phyloP scores from a whole-genome alignment of 441 rosid species.

The Jatropha multifida region DNA sequence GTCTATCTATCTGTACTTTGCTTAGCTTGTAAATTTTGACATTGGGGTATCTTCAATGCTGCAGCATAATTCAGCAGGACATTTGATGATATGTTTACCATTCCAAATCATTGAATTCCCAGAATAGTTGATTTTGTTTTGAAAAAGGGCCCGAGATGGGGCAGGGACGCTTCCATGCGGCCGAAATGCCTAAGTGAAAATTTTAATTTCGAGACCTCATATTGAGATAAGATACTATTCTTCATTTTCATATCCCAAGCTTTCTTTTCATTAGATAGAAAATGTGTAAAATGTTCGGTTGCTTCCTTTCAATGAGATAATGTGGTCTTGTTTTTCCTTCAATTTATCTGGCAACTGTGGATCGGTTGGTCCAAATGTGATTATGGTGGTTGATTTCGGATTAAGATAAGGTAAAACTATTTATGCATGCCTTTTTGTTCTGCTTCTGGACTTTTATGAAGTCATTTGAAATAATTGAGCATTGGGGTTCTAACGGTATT shows the following conservation, averaged over 20 bases:
- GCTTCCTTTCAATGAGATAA: background rate
- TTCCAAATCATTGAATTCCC: background rate
- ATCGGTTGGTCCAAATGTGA: background rate
- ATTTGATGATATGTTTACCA: constrained; percentile 4
- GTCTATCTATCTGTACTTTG: background rate
- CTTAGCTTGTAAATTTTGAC: background rate
- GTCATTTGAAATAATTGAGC: no score
- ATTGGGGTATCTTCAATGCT: background rate
- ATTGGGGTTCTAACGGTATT: no score
- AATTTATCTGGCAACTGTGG: background rate
- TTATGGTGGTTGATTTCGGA: background rate
- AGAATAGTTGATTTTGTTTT: background rate
- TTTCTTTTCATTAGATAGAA: background rate
- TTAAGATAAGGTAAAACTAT: background rate
- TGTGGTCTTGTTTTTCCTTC: background rate
- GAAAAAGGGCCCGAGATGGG: background rate
- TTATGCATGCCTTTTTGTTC: background rate
- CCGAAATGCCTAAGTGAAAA: background rate
- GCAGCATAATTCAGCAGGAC: constrained; percentile 6
- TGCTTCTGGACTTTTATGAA: background rate
- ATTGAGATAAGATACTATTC: background rate
- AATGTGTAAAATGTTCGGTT: background rate
- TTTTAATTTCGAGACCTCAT: background rate
- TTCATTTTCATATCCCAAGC: background rate
- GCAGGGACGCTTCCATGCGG: background rate